Percentiles rank a stretch among this genome's conserved stretches.
Evolutionary conservation across 176 grass and related monocot species (phyloP).

Genomic region (Metroxylon sagu): DNA sequence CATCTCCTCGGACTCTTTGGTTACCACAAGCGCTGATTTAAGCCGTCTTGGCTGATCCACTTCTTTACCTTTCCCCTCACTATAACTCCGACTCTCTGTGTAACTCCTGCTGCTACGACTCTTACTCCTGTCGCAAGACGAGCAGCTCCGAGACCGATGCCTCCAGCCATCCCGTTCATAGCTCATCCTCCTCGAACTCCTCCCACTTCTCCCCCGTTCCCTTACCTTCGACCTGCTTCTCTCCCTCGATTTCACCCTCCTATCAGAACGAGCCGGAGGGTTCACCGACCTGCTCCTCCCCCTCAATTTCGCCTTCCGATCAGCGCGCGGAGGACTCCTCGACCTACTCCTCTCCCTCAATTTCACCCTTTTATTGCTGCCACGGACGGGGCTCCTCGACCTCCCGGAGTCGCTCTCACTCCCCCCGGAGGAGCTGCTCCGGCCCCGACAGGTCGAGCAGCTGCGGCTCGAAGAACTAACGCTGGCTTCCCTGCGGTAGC

Average conservation of each 20-base stretch:
- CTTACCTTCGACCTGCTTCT: slow-evolving; percentile 19
- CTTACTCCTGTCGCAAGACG: slow-evolving; percentile 10
- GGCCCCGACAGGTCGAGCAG: slow-evolving; percentile 8
- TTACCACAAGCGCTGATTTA: neutral
- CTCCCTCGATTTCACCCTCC: no score
- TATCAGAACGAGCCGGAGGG: no score
- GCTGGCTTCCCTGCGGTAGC: neutral
- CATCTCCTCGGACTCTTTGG: neutral
- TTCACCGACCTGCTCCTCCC: slow-evolving; percentile 2
- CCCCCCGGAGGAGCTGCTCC: neutral
- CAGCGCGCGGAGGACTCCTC: slow-evolving; percentile 35
- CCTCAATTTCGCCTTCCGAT: slow-evolving; percentile 30
- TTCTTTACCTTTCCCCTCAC: slow-evolving; percentile 2
- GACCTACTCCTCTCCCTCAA: no score
- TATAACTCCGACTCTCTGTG: slow-evolving; percentile 27
- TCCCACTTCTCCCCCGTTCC: slow-evolving; percentile 14
- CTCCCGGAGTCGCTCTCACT: neutral
- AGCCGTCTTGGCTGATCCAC: slow-evolving; percentile 14
- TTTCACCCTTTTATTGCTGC: no score
- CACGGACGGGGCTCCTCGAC: slow-evolving; percentile 26
- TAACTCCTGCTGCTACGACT: slow-evolving; percentile 9
- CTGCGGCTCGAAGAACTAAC: slow-evolving; percentile 7
- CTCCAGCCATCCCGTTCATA: neutral
- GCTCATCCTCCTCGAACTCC: slow-evolving; percentile 17
- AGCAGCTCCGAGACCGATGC: neutral